Percentiles rank a stretch among this genome's conserved stretches.
These are phyloP conservation scores for Pseudozyma flocculosa DNA, from an alignment of 1,284 basidiomycete species.

Conservation along the genomic window DNA sequence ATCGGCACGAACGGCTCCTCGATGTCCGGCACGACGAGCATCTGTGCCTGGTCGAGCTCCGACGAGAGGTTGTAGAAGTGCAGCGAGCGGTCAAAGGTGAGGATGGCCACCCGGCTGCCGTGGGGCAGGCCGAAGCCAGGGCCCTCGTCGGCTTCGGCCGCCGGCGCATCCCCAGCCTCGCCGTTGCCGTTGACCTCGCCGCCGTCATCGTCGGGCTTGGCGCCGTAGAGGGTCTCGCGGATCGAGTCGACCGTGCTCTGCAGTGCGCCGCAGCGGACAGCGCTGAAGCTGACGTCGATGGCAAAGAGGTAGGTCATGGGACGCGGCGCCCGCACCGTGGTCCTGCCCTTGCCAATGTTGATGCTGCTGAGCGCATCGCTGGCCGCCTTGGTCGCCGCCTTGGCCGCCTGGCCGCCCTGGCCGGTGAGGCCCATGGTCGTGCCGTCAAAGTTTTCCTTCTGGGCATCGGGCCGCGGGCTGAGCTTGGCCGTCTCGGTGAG, in stretches of 20 bases:
- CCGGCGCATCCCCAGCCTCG: conserved; percentile 24
- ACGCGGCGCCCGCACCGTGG: conserved; percentile 52
- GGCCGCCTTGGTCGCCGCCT: conserved; percentile 50
- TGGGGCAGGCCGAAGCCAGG: conserved; percentile 55
- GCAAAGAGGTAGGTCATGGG: conserved; percentile 82
- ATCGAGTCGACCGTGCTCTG: conserved; percentile 70
- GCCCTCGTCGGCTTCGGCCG: conserved; percentile 18
- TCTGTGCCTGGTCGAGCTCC: conserved; percentile 65
- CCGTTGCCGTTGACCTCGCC: conserved; percentile 3
- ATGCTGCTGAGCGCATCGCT: conserved; percentile 48
- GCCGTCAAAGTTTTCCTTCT: conserved; percentile 36
- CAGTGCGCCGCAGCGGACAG: conserved; percentile 75
- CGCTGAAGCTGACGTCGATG: conserved; percentile 78
- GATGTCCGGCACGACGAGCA: conserved; percentile 84
- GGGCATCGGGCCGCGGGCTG: conserved; percentile 28
- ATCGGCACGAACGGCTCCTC: conserved; percentile 88
- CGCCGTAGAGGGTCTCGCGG: conserved; percentile 67
- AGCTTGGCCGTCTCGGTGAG: conserved; percentile 45
- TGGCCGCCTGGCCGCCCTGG: conserved; percentile 47
- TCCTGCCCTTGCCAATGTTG: conserved; percentile 49
- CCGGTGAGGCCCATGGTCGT: conserved; percentile 49
- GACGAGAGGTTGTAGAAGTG: conserved; percentile 91
- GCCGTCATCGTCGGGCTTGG: conserved; percentile 50
- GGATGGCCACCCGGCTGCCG: conserved; percentile 64
- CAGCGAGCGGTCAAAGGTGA: conserved; percentile 80